phyloP scores from a whole-genome alignment of 345 rosid species.

The Trapa bicornis region DNA sequence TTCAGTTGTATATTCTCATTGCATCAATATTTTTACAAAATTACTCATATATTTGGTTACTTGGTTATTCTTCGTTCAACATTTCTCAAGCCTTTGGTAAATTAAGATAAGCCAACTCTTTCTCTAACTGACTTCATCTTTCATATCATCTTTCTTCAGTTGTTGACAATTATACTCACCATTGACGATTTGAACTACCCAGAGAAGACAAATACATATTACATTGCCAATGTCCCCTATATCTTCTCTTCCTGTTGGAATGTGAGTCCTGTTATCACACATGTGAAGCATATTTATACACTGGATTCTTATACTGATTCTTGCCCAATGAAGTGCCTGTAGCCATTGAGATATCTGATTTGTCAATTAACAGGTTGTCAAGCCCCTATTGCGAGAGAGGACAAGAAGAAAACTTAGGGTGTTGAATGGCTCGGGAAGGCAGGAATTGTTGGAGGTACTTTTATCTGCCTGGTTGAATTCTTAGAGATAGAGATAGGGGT shows the following conservation, averaged over 20 bases:
- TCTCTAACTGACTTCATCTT: not conserved
- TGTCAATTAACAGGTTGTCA: constrained; percentile 46
- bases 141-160: constrained; percentile 33
- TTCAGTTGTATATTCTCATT: too few relatives aligned
- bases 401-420: constrained; percentile 75
- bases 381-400: constrained; percentile 90
- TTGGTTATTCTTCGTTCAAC: not conserved
- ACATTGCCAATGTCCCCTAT: constrained; percentile 79
- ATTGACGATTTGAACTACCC: constrained; percentile 95
- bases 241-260: constrained; percentile 95
- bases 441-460: constrained; percentile 70
- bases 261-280: constrained; percentile 21
- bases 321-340: not conserved
- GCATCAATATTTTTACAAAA: too few relatives aligned
- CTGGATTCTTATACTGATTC: not conserved
- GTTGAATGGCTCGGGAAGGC: constrained; percentile 61
- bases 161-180: constrained; percentile 67
- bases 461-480: not conserved
- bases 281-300: not conserved
- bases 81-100: not conserved
- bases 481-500: too few relatives aligned
- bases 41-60: too few relatives aligned
- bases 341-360: not conserved
- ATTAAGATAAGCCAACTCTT: not conserved
- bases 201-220: constrained; percentile 80